phyloP scores from a whole-genome alignment of 179 eudicot species.

The Dionaea muscipula region DNA sequence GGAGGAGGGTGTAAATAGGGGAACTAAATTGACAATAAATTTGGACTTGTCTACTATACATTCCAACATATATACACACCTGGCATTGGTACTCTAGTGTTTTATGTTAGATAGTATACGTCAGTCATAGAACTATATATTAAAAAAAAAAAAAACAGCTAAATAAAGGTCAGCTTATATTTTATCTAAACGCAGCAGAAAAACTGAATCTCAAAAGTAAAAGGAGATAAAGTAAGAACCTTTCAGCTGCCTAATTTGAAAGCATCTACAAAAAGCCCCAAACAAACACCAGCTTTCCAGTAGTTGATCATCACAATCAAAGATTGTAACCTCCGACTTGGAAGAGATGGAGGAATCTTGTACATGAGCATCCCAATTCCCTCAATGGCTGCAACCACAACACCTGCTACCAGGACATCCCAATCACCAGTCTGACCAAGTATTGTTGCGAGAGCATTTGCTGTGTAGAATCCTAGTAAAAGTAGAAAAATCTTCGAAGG shows the following conservation, averaged over 20 bases:
- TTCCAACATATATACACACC: no score
- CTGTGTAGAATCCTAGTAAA: conserved; percentile 84
- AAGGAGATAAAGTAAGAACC: background rate
- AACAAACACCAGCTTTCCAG: conserved; percentile 97
- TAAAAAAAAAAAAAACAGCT: no score
- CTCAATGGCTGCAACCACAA: conserved; percentile 91
- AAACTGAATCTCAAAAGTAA: background rate
- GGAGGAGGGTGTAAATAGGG: no score
- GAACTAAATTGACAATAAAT: no score
- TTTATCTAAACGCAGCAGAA: no score
- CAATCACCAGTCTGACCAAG: conserved; percentile 97
- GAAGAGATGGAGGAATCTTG: conserved; percentile 30
- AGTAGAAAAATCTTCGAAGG: conserved; percentile 89
- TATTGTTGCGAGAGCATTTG: conserved; percentile 87
- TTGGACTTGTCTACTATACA: no score
- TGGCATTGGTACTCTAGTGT: no score
- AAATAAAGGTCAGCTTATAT: no score
- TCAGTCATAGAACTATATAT: no score
- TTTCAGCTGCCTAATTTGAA: conserved; percentile 72
- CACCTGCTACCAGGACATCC: conserved; percentile 92
- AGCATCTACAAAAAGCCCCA: conserved; percentile 97
- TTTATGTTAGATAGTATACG: no score
- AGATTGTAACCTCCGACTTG: conserved; percentile 45
- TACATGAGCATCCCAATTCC: conserved; percentile 94
- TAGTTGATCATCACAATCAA: conserved; percentile 63